Evolutionary conservation across 192 early-diverging fungal genomes (phyloP), one percentile per base, ranked within the genome.

Genomic region (Chytriomyces hyalinus): DNA sequence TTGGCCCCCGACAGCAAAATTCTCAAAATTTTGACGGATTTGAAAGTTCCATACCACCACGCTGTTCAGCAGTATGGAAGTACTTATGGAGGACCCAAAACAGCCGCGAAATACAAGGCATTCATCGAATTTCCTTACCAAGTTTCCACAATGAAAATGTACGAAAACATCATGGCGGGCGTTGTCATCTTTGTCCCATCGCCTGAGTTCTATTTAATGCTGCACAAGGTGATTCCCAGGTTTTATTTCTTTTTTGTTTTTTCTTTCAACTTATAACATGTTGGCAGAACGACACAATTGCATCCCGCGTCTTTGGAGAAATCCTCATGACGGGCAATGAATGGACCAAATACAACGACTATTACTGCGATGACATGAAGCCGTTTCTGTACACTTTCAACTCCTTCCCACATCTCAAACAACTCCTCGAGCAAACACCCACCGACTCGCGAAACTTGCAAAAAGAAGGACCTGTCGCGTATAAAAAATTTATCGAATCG

Each of bases 41-140:
- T 57, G 53, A 20, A 20, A n/a, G 53, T 57, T 13, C 13, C 13
- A 20, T 57, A 57, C 53, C 53, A n/a, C 1, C 53, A 57, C 20
- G 53, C 20, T 13, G 53, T 57, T 2, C 53, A 57, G 53, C 15
- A 20, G 20, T 13, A n/a, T n/a, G 15, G 20, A n/a, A n/a, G 15
- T 5, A 13, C 53, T 20, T 68, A 68, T 46, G 67, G 67, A 5
- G 67, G 67, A 17, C 67, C 67, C n/a, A 68, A 68, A 48, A 68
- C 67, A 2, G 15, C 44, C 15, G 67, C 67, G 43, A 68, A 68
- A 48, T 4, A 68, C 47, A 20, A 46, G 13, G 67, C 67, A 11
- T 68, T 68, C 44, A 48, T 68, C 44, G 67, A 68, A 46, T 68
- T 68, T 68, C 67, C 67, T 1, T 68, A 68, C 44, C 67, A 68